These are phyloP conservation scores for Xylariaceae sp. DNA, from an alignment of 2,329 filamentous ascomycete species.

Conservation along the genomic window DNA sequence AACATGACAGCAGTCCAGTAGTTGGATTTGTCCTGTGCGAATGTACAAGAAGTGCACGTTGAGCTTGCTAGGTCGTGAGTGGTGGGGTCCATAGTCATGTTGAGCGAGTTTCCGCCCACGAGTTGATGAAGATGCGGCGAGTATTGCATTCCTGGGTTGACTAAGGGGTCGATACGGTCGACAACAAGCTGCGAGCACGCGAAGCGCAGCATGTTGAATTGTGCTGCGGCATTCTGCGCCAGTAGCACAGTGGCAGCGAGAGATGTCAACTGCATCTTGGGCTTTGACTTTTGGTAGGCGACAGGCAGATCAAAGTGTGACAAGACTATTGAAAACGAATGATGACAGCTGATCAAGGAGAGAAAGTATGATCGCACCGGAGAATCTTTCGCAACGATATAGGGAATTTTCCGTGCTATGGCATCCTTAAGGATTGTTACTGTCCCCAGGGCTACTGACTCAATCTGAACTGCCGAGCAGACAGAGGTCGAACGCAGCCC, in stretches of 20 bases:
- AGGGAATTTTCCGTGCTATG: conserved; percentile 19
- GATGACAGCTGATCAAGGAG: not conserved
- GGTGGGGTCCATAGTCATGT: conserved; percentile 39
- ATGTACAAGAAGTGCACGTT: conserved; percentile 42
- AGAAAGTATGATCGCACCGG: conserved; percentile 15
- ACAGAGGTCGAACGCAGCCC: conserved; percentile 19
- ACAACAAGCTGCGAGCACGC: conserved; percentile 46
- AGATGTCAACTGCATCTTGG: conserved; percentile 33
- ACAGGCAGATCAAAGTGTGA: not conserved
- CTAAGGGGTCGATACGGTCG: conserved; percentile 43
- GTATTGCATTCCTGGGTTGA: conserved; percentile 42
- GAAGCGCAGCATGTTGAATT: conserved; percentile 43
- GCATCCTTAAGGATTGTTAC: conserved; percentile 21
- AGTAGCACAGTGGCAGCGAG: conserved; percentile 30
- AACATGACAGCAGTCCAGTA: conserved; percentile 47
- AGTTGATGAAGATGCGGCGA: conserved; percentile 46
- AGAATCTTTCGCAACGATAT: conserved; percentile 20
- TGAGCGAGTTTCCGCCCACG: conserved; percentile 43
- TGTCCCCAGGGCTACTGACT: conserved; percentile 13
- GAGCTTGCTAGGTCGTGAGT: conserved; percentile 35
- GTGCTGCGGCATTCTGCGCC: conserved; percentile 29
- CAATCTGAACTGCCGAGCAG: conserved; percentile 26
- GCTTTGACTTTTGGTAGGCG: conserved; percentile 1
- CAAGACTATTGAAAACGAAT: not conserved
- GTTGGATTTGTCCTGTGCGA: conserved; percentile 43